phyloP scores from a whole-genome alignment of 192 early-diverging fungal species.

The Backusella macrospora region DNA sequence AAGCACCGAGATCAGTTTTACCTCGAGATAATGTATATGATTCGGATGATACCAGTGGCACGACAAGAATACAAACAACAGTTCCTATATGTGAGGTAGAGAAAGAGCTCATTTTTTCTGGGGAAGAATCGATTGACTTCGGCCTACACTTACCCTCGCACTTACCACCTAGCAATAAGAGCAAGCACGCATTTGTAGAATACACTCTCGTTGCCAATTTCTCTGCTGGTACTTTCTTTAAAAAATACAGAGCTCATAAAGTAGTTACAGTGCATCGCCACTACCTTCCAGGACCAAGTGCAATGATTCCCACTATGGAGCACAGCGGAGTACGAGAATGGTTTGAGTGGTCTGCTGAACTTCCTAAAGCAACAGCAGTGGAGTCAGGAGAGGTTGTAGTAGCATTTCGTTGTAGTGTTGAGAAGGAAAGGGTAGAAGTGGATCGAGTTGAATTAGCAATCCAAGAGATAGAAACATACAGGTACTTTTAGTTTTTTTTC shows the following conservation, averaged over 20 bases:
- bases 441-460: slow-evolving; percentile 31
- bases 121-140: slow-evolving; percentile 36
- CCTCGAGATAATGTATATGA: slow-evolving; percentile 12
- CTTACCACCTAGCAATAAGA: slow-evolving; percentile 35
- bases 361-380: slow-evolving; percentile 38
- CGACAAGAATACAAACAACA: slow-evolving; percentile 23
- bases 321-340: slow-evolving; percentile 34
- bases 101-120: slow-evolving; percentile 41
- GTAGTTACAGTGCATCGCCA: slow-evolving; percentile 35
- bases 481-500: slow-evolving; percentile 21
- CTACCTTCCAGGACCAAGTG: slow-evolving; percentile 39
- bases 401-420: slow-evolving; percentile 42
- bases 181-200: slow-evolving; percentile 36
- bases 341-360: slow-evolving; percentile 42
- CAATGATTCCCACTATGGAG: slow-evolving; percentile 37
- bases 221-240: slow-evolving; percentile 40
- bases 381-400: slow-evolving; percentile 40
- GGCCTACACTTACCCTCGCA: slow-evolving; percentile 40
- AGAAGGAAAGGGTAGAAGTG: slow-evolving; percentile 42
- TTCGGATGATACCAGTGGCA: slow-evolving; percentile 1
- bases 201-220: slow-evolving; percentile 40
- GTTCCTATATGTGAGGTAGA: slow-evolving; percentile 40
- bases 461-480: slow-evolving; percentile 37
- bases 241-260: slow-evolving; percentile 35
- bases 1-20: slow-evolving; percentile 11